Evolutionary conservation across 306 rosid genomes (phyloP), one percentile per base, ranked within the genome.

Genomic region (Ormosia semicastrata): DNA sequence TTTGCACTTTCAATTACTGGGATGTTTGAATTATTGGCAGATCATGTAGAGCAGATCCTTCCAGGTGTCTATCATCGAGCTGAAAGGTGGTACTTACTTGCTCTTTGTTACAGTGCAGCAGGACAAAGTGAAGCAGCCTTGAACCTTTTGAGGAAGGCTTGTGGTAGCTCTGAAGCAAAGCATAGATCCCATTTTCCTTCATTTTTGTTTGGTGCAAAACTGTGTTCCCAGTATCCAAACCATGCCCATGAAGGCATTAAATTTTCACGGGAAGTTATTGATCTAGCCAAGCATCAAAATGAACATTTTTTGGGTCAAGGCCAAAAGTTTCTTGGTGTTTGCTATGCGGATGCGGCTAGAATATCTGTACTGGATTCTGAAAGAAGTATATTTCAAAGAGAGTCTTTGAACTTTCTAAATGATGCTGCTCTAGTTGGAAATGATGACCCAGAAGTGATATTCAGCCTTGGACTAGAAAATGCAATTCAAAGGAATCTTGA

Each of bases 61-160:
- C 98, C 98, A 0, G 98, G 97, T 52, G 81, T 87, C 36, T 88
- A 84, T 50, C 66, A 72, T 68, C 89, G 99, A 82, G 88, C 90
- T 5, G 93, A 93, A 82, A 88, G 90, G 78, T 93, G 98, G 96
- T 92, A 92, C 88, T 82, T 89, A 79, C 99, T 95, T 58, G 96
- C 99, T 76, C 98, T 95, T 65, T 95, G 98, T 84, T 92, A 89
- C 77, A 87, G 88, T 80, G 98, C 97, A 2, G 92, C 90, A 30
- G 97, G 96, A 68, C 80, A 87, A 13, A 76, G 85, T 30, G 97
- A 90, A 85, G 77, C 77, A 30, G 97, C 99, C 47, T 62, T 92
- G 81, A 93, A 88, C 87, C 91, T 95, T 79, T 82, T 95, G 86
- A 87, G 74, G 71, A 95, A 93, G 72, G 94, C 87, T 64, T 87